phyloP scores from a whole-genome alignment of 2,329 filamentous ascomycete species.

The Lasiodiplodia hormozganensis region DNA sequence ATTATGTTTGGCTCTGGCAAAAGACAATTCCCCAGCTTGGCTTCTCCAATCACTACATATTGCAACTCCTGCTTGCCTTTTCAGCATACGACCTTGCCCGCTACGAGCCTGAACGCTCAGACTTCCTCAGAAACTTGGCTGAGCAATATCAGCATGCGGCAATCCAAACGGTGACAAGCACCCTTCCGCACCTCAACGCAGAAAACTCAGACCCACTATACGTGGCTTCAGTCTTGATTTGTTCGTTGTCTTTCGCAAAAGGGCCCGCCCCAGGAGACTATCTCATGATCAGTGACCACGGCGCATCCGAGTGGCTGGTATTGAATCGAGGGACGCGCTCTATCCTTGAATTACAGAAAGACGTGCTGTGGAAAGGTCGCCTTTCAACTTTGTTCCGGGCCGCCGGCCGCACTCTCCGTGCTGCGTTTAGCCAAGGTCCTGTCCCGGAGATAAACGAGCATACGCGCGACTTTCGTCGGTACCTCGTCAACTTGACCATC shows the following conservation, averaged over 20 bases:
- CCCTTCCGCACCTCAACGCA: slow-evolving; percentile 1
- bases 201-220: slow-evolving; percentile 11
- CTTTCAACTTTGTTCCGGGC: slow-evolving; percentile 4
- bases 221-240: background rate
- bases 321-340: slow-evolving; percentile 17
- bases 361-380: background rate
- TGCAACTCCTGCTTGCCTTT: slow-evolving; percentile 52
- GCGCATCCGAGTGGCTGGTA: slow-evolving; percentile 13
- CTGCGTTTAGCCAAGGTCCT: background rate
- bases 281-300: slow-evolving; percentile 10
- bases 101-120: slow-evolving; percentile 1
- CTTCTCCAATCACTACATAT: slow-evolving; percentile 44
- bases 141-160: slow-evolving; percentile 4
- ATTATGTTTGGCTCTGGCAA: slow-evolving; percentile 33
- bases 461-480: background rate
- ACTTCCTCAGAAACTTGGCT: background rate
- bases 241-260: slow-evolving; percentile 1
- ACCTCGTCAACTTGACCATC: background rate
- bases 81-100: slow-evolving; percentile 50
- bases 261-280: slow-evolving; percentile 9
- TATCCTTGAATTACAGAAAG: background rate
- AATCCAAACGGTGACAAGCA: background rate
- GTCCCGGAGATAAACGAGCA: background rate
- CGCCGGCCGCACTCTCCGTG: background rate
- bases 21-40: slow-evolving; percentile 28